Evolutionary conservation across 257 asterid genomes (phyloP).

Genomic region (Fraxinus americana): DNA sequence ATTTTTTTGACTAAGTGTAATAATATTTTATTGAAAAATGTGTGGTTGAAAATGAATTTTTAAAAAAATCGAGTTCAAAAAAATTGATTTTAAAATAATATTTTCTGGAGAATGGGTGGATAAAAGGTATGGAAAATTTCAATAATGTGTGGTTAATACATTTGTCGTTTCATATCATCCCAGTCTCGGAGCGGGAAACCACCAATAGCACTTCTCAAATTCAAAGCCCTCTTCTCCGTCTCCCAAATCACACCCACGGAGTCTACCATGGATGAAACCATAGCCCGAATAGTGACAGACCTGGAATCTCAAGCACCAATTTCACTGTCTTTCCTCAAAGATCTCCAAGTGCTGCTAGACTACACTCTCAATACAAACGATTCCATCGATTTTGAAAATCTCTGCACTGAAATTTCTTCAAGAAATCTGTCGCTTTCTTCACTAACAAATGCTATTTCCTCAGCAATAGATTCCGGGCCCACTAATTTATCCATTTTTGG

Average conservation of each 20-base stretch:
- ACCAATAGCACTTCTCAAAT: constrained; percentile 26
- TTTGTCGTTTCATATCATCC: background rate
- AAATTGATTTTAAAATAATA: too few relatives aligned
- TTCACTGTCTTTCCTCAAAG: constrained; percentile 52
- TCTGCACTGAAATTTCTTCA: constrained; percentile 66
- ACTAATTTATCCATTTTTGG: constrained; percentile 41
- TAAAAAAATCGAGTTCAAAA: too few relatives aligned
- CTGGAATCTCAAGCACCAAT: constrained; percentile 53
- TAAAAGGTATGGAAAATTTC: too few relatives aligned
- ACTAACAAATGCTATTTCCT: constrained; percentile 47
- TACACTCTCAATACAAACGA: constrained; percentile 54
- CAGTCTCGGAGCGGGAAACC: constrained; percentile 49
- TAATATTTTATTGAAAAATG: too few relatives aligned
- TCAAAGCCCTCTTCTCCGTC: constrained; percentile 33
- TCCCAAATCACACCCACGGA: constrained; percentile 1
- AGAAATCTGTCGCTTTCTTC: constrained; percentile 48
- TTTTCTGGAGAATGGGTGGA: too few relatives aligned
- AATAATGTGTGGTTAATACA: too few relatives aligned
- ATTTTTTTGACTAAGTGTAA: too few relatives aligned
- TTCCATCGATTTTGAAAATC: constrained; percentile 51
- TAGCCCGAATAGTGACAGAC: constrained; percentile 51
- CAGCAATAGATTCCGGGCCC: constrained; percentile 71
- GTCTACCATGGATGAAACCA: constrained; percentile 65
- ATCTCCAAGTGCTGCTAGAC: constrained; percentile 61
- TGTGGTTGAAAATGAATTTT: too few relatives aligned